Base-by-base conservation (phyloP, 2,329 filamentous ascomycete genomes). In the Hypomyces rosellus region DNA sequence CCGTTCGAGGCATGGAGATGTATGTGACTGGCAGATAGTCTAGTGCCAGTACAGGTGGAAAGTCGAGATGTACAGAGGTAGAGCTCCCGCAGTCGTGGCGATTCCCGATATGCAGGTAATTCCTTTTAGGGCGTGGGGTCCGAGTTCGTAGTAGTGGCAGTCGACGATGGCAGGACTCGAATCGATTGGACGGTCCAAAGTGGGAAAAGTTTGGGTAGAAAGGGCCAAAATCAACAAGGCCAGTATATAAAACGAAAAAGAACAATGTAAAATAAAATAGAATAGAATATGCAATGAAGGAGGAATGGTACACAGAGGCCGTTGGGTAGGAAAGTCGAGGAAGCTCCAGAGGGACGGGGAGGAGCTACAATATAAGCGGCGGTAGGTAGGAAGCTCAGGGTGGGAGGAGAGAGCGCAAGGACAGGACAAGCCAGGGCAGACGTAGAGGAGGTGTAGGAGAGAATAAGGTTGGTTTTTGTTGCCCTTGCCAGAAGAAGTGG, bases 1-100 rank as follows among this genome's bases (percentile, higher is more conserved):
- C 42, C 33, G 50, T 50, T 50, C 47, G 51, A 50, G 47, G 50
- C 50, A 52, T 52, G 50, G 50, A 49, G 34, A 40, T 42, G 40
- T 30, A 30, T 11, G 25, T 18, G 36, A 45, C 49, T 47, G 49
- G 42, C 39, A 30, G 8, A 30, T 30, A 30, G 25, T 30, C 25
- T 30, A 11, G 25, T 30, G 25, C 25, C 25, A 30, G 25, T 30
- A 30, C 9, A 30, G 25, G 25, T 30, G 8, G 9, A 11, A 30
- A 8, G 25, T 30, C 25, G 25, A 30, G 25, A 30, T 30, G 25
- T 30, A 30, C 25, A 30, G 9, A 30, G 6, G 9, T 30, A 6
- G 8, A 30, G 25, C 25, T 30, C 25, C 25, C 6, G 25, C 25
- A 30, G 25, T 30, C 25, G 25, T 30, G 25, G 6, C 25, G 25